Base-by-base conservation (phyloP, 805 yeast genomes). In the Starmerella stigmatis region DNA sequence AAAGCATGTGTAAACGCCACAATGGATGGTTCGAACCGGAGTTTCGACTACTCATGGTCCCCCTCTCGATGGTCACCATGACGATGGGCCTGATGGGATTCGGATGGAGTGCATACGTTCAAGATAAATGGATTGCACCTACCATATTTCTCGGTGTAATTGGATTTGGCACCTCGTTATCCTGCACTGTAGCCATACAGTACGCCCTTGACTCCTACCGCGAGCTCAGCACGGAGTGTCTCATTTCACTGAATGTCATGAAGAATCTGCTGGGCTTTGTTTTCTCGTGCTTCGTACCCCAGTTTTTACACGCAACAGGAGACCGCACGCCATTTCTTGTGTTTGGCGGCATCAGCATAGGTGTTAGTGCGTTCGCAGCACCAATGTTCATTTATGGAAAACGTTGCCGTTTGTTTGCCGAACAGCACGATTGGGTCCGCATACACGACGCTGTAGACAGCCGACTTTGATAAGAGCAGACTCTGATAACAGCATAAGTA, bases 231-330 rank as follows among this genome's bases (percentile, higher is more conserved):
- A 36, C 17, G 15, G 40, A 36, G 29, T 36, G 40, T 21, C 22
- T 36, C 5, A n/a, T 36, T 16, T 8, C 40, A 5, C 21, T 36
- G n/a, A 36, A 36, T 25, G 20, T 36, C 2, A 21, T 36, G 3
- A 25, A 36, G 17, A 36, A 36, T 12, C 4, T 36, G 5, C 13
- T 36, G 2, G 40, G 40, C 8, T 36, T 36, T 11, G 40, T 25
- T 1, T 36, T 36, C 25, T 36, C 40, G 15, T 36, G 40, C 40
- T 36, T 36, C n/a, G 40, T 36, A 10, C 40, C 40, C 8, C 40
- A 36, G 17, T 36, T 36, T 13, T 15, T 36, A 3, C 40, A 36
- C 21, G 15, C 25, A 16, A 16, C 6, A 10, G 40, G 40, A 1
- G 40, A 36, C 13, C 29, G 40, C 20, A 36, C 40, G 11, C 12